These are phyloP conservation scores for Cladosporium sp. DNA, from an alignment of 2,329 filamentous ascomycete genomes.

Conservation along the genomic window DNA sequence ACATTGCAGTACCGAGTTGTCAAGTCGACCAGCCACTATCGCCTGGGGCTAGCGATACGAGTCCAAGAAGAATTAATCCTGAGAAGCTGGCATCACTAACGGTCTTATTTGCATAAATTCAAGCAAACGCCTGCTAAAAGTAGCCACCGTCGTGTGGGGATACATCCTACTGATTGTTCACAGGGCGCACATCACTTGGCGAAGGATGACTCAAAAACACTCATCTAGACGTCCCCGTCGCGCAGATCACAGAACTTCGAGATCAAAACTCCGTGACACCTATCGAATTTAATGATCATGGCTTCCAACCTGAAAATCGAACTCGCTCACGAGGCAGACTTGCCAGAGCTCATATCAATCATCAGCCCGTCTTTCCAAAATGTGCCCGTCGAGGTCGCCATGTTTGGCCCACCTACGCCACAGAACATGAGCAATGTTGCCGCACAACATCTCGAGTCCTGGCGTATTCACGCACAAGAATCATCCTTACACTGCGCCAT, in stretches of 20 bases:
- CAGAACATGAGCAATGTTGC: slow-evolving; percentile 14
- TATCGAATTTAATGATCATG: slow-evolving; percentile 1
- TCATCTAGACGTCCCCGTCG: not conserved
- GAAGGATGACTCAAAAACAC: not conserved
- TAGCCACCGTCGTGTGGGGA: not conserved
- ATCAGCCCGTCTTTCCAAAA: slow-evolving; percentile 18
- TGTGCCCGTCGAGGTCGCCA: slow-evolving; percentile 10
- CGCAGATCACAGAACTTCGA: too few relatives aligned
- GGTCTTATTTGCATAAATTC: too few relatives aligned
- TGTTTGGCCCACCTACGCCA: slow-evolving; percentile 19
- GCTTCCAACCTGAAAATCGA: slow-evolving; percentile 18
- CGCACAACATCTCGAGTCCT: slow-evolving; percentile 20
- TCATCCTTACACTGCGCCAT: slow-evolving; percentile 14
- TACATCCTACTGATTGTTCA: not conserved
- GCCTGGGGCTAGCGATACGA: too few relatives aligned
- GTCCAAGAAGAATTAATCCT: too few relatives aligned
- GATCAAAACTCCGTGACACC: not conserved
- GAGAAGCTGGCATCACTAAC: too few relatives aligned
- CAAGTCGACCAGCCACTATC: too few relatives aligned
- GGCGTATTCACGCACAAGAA: slow-evolving; percentile 18
- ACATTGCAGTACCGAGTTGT: too few relatives aligned
- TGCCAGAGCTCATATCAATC: slow-evolving; percentile 21
- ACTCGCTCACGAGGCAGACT: slow-evolving; percentile 20
- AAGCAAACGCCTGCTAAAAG: not conserved
- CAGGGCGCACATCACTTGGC: not conserved